A percentile compares a stretch with the other conserved stretches of the same genome.
phyloP scores from a whole-genome alignment of 2,329 filamentous ascomycete species.

The Juglanconis oblonga region DNA sequence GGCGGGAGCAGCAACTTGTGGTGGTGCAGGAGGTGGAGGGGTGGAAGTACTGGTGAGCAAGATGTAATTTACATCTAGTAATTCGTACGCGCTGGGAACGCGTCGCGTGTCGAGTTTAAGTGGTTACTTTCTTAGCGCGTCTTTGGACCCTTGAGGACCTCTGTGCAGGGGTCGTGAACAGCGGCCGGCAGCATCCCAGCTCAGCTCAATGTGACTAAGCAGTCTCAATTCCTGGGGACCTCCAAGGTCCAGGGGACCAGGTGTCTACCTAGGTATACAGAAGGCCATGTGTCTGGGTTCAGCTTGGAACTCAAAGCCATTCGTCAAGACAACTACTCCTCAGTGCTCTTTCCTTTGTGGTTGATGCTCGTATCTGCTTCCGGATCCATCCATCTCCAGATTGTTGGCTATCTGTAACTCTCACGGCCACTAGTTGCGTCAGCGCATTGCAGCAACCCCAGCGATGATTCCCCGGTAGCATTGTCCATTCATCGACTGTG shows the following conservation, averaged over 20 bases:
- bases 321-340: slow-evolving; percentile 2
- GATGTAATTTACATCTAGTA: background rate
- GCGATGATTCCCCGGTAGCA: slow-evolving; percentile 51
- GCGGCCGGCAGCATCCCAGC: background rate
- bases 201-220: background rate
- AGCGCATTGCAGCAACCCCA: slow-evolving; percentile 21
- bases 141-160: background rate
- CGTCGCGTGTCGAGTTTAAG: background rate
- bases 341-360: background rate
- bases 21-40: background rate
- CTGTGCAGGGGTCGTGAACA: too few relatives aligned
- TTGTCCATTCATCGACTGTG: slow-evolving; percentile 9
- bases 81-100: background rate
- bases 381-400: background rate
- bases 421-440: background rate
- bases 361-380: background rate
- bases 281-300: background rate
- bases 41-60: background rate
- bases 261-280: background rate
- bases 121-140: background rate
- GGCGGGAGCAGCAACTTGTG: background rate
- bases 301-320: background rate
- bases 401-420: background rate
- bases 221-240: background rate
- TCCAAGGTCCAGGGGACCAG: background rate